Conservation (phyloP, 1,284 basidiomycete genomes). For the Gomphus bonarii region DNA sequence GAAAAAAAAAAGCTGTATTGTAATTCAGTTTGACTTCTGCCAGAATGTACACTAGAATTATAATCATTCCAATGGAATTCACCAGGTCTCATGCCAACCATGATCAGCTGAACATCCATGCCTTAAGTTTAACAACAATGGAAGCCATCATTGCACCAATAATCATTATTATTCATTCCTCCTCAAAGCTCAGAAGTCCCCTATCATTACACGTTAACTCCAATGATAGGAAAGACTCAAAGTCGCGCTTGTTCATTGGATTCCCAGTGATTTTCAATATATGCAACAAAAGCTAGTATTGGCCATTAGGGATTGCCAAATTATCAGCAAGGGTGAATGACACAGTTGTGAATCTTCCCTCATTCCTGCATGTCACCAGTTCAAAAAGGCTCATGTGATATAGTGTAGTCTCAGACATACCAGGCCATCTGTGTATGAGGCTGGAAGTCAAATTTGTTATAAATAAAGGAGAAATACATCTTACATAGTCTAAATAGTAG, state of each 20-base stretch:
- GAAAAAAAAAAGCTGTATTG: too few relatives aligned
- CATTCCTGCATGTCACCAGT: conserved; percentile 5
- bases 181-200: neutral
- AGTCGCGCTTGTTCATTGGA: conserved; percentile 40
- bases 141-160: too few relatives aligned
- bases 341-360: conserved; percentile 29
- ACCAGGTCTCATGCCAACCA: too few relatives aligned
- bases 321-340: conserved; percentile 43
- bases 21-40: too few relatives aligned
- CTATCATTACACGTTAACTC: conserved; percentile 15
- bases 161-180: too few relatives aligned
- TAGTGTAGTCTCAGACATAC: conserved; percentile 20
- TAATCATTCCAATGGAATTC: too few relatives aligned
- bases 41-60: too few relatives aligned
- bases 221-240: conserved; percentile 42
- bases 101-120: too few relatives aligned
- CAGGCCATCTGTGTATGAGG: conserved; percentile 28
- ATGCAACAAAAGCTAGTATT: conserved; percentile 49
- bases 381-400: neutral
- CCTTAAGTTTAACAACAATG: too few relatives aligned
- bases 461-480: too few relatives aligned
- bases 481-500: too few relatives aligned
- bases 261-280: conserved; percentile 51
- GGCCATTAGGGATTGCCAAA: conserved; percentile 47
- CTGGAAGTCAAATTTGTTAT: conserved; percentile 25